These are phyloP conservation scores for Alternaria sp. DNA, from an alignment of 2,329 filamentous ascomycete species.

Conservation along the genomic window DNA sequence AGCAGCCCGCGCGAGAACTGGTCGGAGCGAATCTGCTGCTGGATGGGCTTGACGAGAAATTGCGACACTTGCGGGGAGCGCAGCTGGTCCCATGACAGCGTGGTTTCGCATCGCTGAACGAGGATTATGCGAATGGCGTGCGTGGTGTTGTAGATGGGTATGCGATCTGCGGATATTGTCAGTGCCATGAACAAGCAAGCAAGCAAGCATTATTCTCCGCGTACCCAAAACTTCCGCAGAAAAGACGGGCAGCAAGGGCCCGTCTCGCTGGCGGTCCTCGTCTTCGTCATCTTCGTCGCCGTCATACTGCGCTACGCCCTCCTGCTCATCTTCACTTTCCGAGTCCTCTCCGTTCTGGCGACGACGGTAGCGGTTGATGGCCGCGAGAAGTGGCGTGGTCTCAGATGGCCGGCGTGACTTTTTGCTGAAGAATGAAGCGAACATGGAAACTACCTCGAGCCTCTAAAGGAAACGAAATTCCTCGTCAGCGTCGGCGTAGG, in stretches of 20 bases:
- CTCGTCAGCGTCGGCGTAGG: slow-evolving; percentile 23
- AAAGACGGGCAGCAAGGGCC: slow-evolving; percentile 53
- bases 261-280: slow-evolving; percentile 39
- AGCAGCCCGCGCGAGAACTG: slow-evolving; percentile 88
- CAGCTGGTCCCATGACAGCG: slow-evolving; percentile 92
- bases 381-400: slow-evolving; percentile 48
- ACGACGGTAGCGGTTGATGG: slow-evolving; percentile 41
- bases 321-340: slow-evolving; percentile 31
- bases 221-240: slow-evolving; percentile 50
- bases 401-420: slow-evolving; percentile 43
- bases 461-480: slow-evolving; percentile 17
- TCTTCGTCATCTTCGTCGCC: slow-evolving; percentile 40
- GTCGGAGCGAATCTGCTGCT: slow-evolving; percentile 82
- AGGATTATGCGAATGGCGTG: slow-evolving; percentile 89
- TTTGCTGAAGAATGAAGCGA: slow-evolving; percentile 49
- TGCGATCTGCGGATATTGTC: slow-evolving; percentile 68
- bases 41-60: slow-evolving; percentile 94
- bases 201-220: slow-evolving; percentile 16
- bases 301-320: slow-evolving; percentile 35
- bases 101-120: slow-evolving; percentile 86
- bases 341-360: slow-evolving; percentile 35
- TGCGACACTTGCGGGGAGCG: slow-evolving; percentile 96
- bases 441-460: slow-evolving; percentile 42
- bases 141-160: slow-evolving; percentile 90
- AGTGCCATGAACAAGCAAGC: slow-evolving; percentile 38